These are phyloP conservation scores for Astrephomene gubernaculifera DNA, from an alignment of 139 green algal genomes.

Conservation along the genomic window DNA sequence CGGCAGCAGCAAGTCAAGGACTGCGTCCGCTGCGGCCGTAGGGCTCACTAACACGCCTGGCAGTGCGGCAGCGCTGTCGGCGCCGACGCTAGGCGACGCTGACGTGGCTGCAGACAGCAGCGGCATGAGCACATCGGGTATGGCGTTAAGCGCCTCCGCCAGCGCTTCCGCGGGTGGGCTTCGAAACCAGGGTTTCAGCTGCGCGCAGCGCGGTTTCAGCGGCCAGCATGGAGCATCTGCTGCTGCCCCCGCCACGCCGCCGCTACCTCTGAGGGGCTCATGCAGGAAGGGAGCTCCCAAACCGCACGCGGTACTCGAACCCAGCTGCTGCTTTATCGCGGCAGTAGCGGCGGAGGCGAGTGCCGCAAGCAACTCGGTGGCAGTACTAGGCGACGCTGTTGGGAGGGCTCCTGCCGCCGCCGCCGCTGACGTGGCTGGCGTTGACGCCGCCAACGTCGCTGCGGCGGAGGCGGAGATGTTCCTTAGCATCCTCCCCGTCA, in stretches of 20 bases:
- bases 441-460: background rate
- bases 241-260: background rate
- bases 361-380: background rate
- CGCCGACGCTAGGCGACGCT: background rate
- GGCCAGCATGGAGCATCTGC: too few species aligned
- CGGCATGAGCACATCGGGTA: background rate
- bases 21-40: background rate
- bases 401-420: too few species aligned
- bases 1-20: background rate
- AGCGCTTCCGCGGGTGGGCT: constrained; percentile 12
- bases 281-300: too few species aligned
- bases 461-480: background rate
- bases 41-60: too few species aligned
- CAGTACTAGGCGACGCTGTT: background rate
- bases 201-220: too few species aligned
- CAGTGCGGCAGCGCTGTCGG: background rate
- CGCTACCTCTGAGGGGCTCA: too few species aligned
- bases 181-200: too few species aligned
- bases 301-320: too few species aligned
- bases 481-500: too few species aligned
- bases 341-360: background rate
- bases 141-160: constrained; percentile 1
- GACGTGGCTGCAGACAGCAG: too few species aligned
- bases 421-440: background rate
- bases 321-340: too few species aligned